phyloP scores from a whole-genome alignment of 495 filamentous ascomycete genomes.

The Baudoinia panamericana region DNA sequence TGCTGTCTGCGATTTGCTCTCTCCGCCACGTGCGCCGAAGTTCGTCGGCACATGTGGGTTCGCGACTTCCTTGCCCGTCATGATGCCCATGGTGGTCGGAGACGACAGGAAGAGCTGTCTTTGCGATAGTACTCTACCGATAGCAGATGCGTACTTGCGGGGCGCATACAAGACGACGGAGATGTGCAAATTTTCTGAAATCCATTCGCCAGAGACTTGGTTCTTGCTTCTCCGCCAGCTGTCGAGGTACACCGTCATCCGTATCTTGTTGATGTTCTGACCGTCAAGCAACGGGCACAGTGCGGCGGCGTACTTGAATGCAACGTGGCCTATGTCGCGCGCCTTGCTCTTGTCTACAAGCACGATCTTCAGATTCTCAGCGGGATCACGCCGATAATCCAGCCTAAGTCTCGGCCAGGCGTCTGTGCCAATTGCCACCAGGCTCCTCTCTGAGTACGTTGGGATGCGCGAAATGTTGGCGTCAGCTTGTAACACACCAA shows the following conservation, averaged over 20 bases:
- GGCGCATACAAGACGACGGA: constrained; percentile 71
- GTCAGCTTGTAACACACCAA: constrained; percentile 40
- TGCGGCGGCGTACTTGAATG: constrained; percentile 1
- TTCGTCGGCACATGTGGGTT: constrained; percentile 52
- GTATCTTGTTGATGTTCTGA: constrained; percentile 33
- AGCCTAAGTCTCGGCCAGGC: constrained; percentile 8
- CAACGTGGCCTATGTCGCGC: constrained; percentile 1
- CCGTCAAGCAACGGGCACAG: constrained; percentile 7
- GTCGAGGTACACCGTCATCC: constrained; percentile 54
- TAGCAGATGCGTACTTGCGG: constrained; percentile 43
- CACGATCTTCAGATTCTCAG: constrained; percentile 5
- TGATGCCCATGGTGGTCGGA: constrained; percentile 13
- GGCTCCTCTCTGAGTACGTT: neutral
- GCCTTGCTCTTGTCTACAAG: constrained; percentile 1
- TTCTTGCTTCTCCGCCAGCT: constrained; percentile 40
- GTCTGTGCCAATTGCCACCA: neutral
- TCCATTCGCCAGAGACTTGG: constrained; percentile 44
- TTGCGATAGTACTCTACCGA: constrained; percentile 54
- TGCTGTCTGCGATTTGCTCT: constrained; percentile 1
- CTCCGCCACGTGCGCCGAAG: constrained; percentile 8
- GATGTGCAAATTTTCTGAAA: constrained; percentile 41
- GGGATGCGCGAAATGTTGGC: constrained; percentile 10
- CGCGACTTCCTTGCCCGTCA: constrained; percentile 7
- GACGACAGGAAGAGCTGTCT: constrained; percentile 49
- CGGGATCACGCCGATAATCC: neutral